A percentile compares a stretch with the other conserved stretches of the same genome.
phyloP scores from a whole-genome alignment of 805 yeast species.

The Lipomyces oligophaga region DNA sequence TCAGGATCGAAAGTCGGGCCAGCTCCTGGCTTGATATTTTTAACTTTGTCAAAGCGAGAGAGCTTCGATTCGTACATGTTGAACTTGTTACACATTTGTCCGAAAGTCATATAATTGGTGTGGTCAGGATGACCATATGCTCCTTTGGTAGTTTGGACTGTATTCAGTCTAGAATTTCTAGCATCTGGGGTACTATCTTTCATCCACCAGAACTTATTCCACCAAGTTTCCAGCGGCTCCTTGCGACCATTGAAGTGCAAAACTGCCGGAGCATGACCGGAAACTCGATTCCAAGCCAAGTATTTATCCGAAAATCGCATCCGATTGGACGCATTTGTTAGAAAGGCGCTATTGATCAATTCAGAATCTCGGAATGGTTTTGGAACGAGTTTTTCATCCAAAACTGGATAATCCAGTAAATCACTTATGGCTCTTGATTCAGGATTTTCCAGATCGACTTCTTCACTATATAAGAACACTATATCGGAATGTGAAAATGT shows the following conservation, averaged over 20 bases:
- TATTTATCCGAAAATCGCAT: slow-evolving; percentile 1
- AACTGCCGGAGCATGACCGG: slow-evolving; percentile 11
- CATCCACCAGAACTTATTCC: slow-evolving; percentile 22
- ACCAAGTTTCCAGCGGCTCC: slow-evolving; percentile 14
- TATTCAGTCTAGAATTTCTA: slow-evolving; percentile 3
- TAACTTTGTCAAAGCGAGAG: slow-evolving; percentile 1
- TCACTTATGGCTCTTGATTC: not conserved
- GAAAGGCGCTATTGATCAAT: not conserved
- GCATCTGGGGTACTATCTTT: slow-evolving; percentile 1
- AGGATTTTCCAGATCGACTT: slow-evolving; percentile 7
- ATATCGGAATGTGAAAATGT: slow-evolving; percentile 15
- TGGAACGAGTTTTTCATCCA: not conserved
- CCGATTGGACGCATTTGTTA: not conserved
- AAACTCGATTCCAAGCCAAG: slow-evolving; percentile 17
- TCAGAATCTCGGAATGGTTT: slow-evolving; percentile 2
- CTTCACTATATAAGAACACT: slow-evolving; percentile 12
- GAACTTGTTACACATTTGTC: slow-evolving; percentile 5
- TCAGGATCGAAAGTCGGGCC: slow-evolving; percentile 14
- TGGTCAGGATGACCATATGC: slow-evolving; percentile 4
- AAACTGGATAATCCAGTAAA: not conserved
- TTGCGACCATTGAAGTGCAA: slow-evolving; percentile 19
- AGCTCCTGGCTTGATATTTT: slow-evolving; percentile 2
- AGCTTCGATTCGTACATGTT: slow-evolving; percentile 3
- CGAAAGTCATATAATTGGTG: slow-evolving; percentile 1
- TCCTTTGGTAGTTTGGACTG: slow-evolving; percentile 9